These are phyloP conservation scores for Russula emetica DNA, from an alignment of 768 basidiomycete genomes.

Conservation along the genomic window DNA sequence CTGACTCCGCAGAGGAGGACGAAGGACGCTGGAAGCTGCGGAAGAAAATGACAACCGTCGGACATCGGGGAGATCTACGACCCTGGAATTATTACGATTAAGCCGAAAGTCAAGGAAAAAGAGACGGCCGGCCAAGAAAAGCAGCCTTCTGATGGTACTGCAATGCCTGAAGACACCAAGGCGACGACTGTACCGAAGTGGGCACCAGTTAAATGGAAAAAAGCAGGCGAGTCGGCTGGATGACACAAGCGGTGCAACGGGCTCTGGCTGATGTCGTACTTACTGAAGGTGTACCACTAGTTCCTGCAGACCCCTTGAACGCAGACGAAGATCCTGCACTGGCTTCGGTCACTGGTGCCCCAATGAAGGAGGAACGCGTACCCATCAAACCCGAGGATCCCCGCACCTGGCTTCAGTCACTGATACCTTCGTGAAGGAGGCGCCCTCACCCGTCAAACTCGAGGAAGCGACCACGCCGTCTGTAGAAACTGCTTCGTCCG, in stretches of 20 bases:
- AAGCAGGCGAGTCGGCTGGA: slow-evolving; percentile 14
- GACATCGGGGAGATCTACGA: slow-evolving; percentile 81
- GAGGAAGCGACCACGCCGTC: slow-evolving; percentile 4
- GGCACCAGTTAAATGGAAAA: slow-evolving; percentile 27
- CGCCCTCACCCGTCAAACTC: slow-evolving; percentile 14
- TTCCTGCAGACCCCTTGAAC: neutral
- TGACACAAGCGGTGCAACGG: neutral
- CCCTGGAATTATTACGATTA: slow-evolving; percentile 63
- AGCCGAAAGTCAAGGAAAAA: slow-evolving; percentile 42
- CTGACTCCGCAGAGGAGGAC: slow-evolving; percentile 43
- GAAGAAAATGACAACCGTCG: slow-evolving; percentile 54
- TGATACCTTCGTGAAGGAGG: slow-evolving; percentile 13
- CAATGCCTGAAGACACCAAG: neutral
- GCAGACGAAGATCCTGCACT: neutral
- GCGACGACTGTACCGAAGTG: slow-evolving; percentile 22
- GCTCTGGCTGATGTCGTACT: neutral
- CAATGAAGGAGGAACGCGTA: slow-evolving; percentile 16
- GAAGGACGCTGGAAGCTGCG: slow-evolving; percentile 59
- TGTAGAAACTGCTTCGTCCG: neutral
- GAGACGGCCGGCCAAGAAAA: neutral
- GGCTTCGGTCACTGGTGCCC: neutral
- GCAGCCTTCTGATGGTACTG: neutral
- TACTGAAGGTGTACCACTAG: neutral
- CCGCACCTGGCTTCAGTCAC: too few species aligned
- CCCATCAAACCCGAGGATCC: slow-evolving; percentile 21